A percentile compares a stretch with the other conserved stretches of the same genome.
phyloP scores from a whole-genome alignment of 768 basidiomycete genomes.

The Mrakia frigida region DNA sequence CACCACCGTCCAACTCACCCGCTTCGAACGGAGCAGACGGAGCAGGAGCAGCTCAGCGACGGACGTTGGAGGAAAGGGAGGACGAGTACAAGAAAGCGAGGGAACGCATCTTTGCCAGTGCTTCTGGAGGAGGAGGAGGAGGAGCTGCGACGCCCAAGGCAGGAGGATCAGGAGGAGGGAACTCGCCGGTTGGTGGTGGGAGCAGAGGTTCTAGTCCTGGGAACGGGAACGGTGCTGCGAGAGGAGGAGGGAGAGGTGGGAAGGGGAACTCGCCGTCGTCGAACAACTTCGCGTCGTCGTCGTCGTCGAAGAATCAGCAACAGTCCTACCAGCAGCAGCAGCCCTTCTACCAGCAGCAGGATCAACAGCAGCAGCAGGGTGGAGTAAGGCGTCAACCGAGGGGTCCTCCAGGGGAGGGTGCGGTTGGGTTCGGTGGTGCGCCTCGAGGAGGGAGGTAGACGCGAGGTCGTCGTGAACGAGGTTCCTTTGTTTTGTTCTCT shows the following conservation, averaged over 20 bases:
- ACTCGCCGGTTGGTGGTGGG: not conserved
- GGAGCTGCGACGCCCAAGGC: too few relatives aligned
- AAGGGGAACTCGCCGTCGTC: not conserved
- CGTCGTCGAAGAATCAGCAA: not conserved
- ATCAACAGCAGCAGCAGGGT: not conserved
- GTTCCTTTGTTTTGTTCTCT: not conserved
- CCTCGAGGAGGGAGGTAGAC: not conserved
- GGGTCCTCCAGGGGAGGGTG: conserved; percentile 12
- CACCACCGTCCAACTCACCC: conserved; percentile 1
- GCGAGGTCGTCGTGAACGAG: not conserved
- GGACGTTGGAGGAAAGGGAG: conserved; percentile 21
- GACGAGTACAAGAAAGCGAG: conserved; percentile 22
- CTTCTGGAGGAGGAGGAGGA: not conserved
- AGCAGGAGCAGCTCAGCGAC: conserved; percentile 10
- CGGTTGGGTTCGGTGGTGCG: not conserved
- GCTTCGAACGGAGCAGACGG: not conserved
- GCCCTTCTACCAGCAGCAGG: not conserved
- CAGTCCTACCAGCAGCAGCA: not conserved
- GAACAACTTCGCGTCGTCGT: not conserved
- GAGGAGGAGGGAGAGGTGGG: not conserved
- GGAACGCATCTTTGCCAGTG: conserved; percentile 25
- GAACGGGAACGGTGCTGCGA: not conserved
- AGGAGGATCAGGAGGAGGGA: not conserved
- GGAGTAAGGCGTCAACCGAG: conserved; percentile 2
- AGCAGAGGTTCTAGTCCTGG: not conserved